Percentiles rank a stretch among this genome's conserved stretches.
Conservation (phyloP, 257 asterid genomes). For the Lithospermum erythrorhizon region DNA sequence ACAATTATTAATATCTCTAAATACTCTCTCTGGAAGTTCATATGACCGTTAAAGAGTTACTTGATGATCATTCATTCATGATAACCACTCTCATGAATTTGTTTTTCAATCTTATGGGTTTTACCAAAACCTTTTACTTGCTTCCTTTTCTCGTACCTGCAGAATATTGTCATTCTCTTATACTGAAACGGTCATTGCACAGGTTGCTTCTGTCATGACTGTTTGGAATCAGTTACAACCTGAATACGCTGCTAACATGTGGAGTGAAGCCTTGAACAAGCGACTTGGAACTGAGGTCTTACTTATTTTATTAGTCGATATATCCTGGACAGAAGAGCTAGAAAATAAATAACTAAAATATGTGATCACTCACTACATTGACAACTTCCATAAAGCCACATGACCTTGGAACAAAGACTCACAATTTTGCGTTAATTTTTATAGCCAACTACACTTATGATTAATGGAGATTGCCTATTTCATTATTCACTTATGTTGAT, state of each 20-base stretch:
- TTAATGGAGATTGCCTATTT: not conserved
- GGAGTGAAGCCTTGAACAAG: conserved; percentile 92
- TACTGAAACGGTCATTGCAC: conserved; percentile 14
- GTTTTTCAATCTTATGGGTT: no score
- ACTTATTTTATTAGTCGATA: not conserved
- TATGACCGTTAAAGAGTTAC: no score
- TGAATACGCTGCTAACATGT: conserved; percentile 73
- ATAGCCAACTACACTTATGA: not conserved
- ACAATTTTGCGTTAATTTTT: not conserved
- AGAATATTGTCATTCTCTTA: not conserved
- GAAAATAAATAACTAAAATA: no score
- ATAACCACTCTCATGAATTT: no score
- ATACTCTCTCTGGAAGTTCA: no score
- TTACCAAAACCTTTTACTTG: not conserved
- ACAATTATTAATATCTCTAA: no score
- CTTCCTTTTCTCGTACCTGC: not conserved
- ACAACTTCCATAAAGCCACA: conserved; percentile 8
- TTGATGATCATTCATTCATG: no score
- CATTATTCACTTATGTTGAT: no score
- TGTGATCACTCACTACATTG: conserved; percentile 1
- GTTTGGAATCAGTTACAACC: conserved; percentile 78
- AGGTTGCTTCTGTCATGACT: conserved; percentile 94
- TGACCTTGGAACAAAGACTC: conserved; percentile 12
- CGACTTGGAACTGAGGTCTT: conserved; percentile 84
- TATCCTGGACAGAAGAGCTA: not conserved